phyloP scores from a whole-genome alignment of 163 green algal species.

The Chlorella variabilis region DNA sequence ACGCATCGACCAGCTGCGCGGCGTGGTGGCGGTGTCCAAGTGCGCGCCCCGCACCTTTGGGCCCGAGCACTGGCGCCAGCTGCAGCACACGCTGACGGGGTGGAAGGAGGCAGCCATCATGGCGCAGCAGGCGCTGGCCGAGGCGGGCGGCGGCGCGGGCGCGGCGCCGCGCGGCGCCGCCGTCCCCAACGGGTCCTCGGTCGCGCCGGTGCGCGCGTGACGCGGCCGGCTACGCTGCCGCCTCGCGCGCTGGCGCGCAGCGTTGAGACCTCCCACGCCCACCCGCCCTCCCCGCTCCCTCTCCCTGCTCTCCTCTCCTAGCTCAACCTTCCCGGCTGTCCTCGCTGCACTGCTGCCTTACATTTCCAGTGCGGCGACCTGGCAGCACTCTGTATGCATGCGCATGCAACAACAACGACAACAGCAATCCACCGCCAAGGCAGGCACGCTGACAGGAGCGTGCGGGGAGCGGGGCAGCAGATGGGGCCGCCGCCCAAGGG shows the following conservation, averaged over 20 bases:
- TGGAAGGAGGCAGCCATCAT: constrained; percentile 40
- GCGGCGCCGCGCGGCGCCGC: not conserved
- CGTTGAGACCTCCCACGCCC: not conserved
- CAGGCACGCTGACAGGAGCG: too few relatives aligned
- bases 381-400: too few relatives aligned
- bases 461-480: too few relatives aligned
- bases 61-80: constrained; percentile 44
- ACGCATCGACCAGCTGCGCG: constrained; percentile 44
- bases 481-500: too few relatives aligned
- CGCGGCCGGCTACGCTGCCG: too few relatives aligned
- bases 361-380: too few relatives aligned
- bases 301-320: not conserved
- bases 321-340: too few relatives aligned
- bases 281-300: not conserved
- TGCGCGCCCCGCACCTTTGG: constrained; percentile 51
- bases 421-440: too few relatives aligned
- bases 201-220: constrained; percentile 24
- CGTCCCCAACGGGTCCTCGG: not conserved
- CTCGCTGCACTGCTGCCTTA: not conserved
- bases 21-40: constrained; percentile 36
- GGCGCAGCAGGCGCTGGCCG: constrained; percentile 18
- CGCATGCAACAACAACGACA: too few relatives aligned
- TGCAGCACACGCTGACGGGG: constrained; percentile 41
- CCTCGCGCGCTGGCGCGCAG: too few relatives aligned
- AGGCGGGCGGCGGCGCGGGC: not conserved